phyloP scores from a whole-genome alignment of 2,329 filamentous ascomycete genomes.

The Ophiostoma ips region DNA sequence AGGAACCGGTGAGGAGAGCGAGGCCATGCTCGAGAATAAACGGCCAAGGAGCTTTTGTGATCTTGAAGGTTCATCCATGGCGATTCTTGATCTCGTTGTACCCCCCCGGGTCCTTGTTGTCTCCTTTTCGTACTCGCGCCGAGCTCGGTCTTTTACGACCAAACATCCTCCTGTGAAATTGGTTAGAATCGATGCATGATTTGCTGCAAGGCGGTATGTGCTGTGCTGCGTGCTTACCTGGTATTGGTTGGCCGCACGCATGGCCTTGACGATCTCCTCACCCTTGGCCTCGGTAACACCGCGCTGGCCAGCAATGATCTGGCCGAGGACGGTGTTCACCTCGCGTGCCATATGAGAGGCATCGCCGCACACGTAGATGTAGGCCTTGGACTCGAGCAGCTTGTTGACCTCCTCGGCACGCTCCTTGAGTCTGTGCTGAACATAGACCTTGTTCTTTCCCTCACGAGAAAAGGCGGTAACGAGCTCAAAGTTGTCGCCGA shows the following conservation, averaged over 20 bases:
- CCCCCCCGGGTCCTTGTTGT: too few species aligned
- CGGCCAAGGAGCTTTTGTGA: too few species aligned
- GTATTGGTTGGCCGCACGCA: conserved; percentile 91
- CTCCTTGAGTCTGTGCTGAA: conserved; percentile 85
- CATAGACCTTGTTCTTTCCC: conserved; percentile 77
- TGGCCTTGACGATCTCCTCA: conserved; percentile 92
- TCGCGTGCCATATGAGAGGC: conserved; percentile 94
- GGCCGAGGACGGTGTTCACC: conserved; percentile 72
- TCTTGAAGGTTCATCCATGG: neutral
- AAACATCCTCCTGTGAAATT: conserved; percentile 51
- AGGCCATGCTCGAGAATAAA: too few species aligned
- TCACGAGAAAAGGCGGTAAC: conserved; percentile 95
- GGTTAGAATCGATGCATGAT: conserved; percentile 3
- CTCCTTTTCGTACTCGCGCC: too few species aligned
- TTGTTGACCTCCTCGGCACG: conserved; percentile 73
- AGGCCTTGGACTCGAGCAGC: conserved; percentile 72
- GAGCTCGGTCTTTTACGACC: conserved; percentile 35
- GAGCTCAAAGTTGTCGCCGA: conserved; percentile 82
- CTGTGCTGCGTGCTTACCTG: conserved; percentile 43
- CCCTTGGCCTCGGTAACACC: conserved; percentile 73
- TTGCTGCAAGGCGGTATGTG: too few species aligned
- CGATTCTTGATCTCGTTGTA: too few species aligned
- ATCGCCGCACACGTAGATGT: conserved; percentile 97
- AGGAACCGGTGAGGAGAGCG: too few species aligned
- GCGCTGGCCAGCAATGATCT: conserved; percentile 76